phyloP scores from a whole-genome alignment of 176 grass and related monocot genomes.

The Bonia amplexicaulis region DNA sequence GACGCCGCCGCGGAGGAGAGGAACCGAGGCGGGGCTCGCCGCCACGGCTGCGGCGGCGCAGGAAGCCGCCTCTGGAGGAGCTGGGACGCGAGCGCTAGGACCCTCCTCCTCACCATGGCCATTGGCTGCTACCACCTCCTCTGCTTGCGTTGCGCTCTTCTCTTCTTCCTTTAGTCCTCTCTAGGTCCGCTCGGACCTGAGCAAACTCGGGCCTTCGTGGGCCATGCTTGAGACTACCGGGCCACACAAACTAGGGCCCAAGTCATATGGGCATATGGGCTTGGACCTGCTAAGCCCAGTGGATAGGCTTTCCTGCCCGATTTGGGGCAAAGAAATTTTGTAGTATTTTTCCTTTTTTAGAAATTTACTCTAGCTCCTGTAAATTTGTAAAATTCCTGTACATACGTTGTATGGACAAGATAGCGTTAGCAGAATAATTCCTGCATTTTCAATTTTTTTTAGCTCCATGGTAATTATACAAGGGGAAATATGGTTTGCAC shows the following conservation, averaged over 20 bases:
- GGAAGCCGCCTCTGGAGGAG: constrained; percentile 6
- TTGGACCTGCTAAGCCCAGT: background rate
- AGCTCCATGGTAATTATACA: no score
- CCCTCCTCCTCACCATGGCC: constrained; percentile 67
- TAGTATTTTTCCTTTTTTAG: no score
- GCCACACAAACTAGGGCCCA: background rate
- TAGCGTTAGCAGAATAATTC: no score
- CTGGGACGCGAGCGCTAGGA: constrained; percentile 33
- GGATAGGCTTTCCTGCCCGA: no score
- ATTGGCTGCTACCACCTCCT: background rate
- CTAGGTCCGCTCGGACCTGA: background rate
- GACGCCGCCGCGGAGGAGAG: background rate
- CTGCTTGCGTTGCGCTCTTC: background rate
- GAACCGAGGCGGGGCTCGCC: background rate
- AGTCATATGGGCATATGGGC: background rate
- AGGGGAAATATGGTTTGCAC: no score
- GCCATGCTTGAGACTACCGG: background rate
- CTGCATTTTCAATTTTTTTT: no score
- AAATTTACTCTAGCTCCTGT: no score
- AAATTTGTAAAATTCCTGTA: no score
- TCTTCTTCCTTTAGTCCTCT: constrained; percentile 9
- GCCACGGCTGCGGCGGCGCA: background rate
- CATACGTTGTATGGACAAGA: no score
- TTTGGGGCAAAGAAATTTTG: background rate
- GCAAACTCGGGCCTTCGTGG: background rate